Evolutionary conservation across 495 filamentous ascomycete genomes (phyloP).

Genomic region (Aspergillus baeticus): DNA sequence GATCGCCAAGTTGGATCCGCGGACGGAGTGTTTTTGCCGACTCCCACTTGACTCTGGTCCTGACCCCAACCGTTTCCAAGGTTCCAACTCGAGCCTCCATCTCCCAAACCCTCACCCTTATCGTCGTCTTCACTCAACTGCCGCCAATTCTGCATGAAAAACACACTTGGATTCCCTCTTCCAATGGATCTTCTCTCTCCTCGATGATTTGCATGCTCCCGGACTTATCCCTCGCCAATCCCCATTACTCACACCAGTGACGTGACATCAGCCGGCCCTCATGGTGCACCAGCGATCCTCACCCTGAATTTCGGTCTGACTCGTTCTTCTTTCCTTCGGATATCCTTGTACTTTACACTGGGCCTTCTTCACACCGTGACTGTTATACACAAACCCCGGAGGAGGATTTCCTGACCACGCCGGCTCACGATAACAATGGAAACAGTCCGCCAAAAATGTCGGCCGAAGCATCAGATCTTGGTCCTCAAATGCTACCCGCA

Average conservation of each 20-base stretch:
- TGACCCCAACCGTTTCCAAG: neutral
- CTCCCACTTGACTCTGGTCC: constrained; percentile 10
- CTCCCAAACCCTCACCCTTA: constrained; percentile 7
- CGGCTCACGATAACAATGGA: constrained; percentile 43
- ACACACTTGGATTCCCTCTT: neutral
- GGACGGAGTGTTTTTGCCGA: constrained; percentile 20
- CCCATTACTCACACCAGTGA: constrained; percentile 2
- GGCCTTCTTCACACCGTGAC: neutral
- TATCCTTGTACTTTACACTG: neutral
- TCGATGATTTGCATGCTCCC: constrained; percentile 12
- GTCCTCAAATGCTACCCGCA: constrained; percentile 91
- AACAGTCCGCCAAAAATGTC: constrained; percentile 60
- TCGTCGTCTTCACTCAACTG: neutral
- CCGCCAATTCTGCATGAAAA: constrained; percentile 5
- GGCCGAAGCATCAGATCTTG: constrained; percentile 91
- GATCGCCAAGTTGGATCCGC: constrained; percentile 20
- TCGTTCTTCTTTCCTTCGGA: neutral
- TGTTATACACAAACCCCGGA: neutral
- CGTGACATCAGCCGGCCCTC: constrained; percentile 11
- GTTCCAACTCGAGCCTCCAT: constrained; percentile 6
- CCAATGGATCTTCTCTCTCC: constrained; percentile 21
- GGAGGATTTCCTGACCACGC: neutral
- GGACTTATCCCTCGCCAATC: constrained; percentile 7
- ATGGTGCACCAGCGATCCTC: constrained; percentile 4
- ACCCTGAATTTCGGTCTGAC: neutral